phyloP scores from a whole-genome alignment of 345 rosid species.

The Pseudoturritis turrita region DNA sequence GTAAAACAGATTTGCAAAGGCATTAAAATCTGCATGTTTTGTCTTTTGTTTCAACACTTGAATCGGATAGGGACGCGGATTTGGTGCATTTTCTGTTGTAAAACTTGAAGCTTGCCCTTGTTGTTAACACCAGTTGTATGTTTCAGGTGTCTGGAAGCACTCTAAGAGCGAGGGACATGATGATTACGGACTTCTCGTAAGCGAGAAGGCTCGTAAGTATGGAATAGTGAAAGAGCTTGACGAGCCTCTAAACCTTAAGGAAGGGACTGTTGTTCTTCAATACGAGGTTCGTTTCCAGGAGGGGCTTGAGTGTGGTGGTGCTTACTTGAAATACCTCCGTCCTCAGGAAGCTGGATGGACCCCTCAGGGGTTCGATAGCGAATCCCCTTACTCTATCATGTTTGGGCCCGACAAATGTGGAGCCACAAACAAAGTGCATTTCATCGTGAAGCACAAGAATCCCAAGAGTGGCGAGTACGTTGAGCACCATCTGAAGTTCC shows the following conservation, averaged over 20 bases:
- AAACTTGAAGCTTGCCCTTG: not conserved
- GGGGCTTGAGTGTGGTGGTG: constrained; percentile 92
- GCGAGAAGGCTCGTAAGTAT: constrained; percentile 70
- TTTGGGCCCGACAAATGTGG: constrained; percentile 95
- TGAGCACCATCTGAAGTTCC: constrained; percentile 78
- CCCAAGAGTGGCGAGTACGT: constrained; percentile 79
- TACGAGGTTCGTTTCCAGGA: constrained; percentile 74
- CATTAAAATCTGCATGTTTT: not conserved
- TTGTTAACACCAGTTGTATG: not conserved
- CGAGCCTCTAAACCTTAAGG: constrained; percentile 54
- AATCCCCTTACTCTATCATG: constrained; percentile 86
- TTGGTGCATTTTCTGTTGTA: not conserved
- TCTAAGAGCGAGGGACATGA: constrained; percentile 83
- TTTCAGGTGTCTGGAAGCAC: constrained; percentile 74
- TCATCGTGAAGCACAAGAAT: constrained; percentile 82
- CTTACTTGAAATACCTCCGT: constrained; percentile 70
- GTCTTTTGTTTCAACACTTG: not conserved
- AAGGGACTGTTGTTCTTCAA: constrained; percentile 65
- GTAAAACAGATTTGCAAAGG: not conserved
- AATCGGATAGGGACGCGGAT: not conserved
- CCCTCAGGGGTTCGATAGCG: constrained; percentile 55
- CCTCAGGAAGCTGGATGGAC: constrained; percentile 81
- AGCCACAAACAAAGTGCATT: constrained; percentile 82
- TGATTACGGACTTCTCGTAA: constrained; percentile 80
- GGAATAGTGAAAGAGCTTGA: constrained; percentile 75